Evolutionary conservation across 2,329 filamentous ascomycete species (phyloP), one percentile per base, ranked within the genome.

Genomic region (Arthrobotrys pseudoclavata): DNA sequence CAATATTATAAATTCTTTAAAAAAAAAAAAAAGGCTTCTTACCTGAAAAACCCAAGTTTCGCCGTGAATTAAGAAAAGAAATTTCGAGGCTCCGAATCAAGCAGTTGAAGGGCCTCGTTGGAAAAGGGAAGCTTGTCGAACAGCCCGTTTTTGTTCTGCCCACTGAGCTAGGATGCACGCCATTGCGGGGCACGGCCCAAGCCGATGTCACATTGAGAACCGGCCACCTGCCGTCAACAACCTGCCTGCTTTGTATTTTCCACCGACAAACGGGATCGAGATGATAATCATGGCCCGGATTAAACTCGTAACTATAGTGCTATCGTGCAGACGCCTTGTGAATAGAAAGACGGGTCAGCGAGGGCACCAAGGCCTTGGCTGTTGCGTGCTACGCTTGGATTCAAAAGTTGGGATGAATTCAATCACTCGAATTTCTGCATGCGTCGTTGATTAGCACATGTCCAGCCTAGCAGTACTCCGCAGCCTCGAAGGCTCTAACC

Each of bases 51-150:
- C n/a, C 12, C 13, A n/a, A 7, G n/a, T 42, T 42, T 42, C 6
- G 7, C n/a, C 15, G n/a, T 45, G n/a, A 24, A 50, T n/a, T 22
- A 50, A 24, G 12, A 40, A 18, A 57, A 45, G n/a, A 66, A 24
- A 37, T 13, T 37, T 26, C 42, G 69, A 67, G 37, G 50, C 69
- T 67, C 69, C 69, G 62, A 68, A 74, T 61, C n/a, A 45, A 74
- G 69, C 62, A 74, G 69, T 34, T 74, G 52, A 52, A 40, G 18
- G 29, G 55, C 15, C 47, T 50, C 12, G 60, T 66, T 60, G 18
- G 42, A 50, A 72, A 71, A 42, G 61, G 69, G 50, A 72, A 67
- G 69, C 69, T 68, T 67, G 55, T 67, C 42, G 53, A 34, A 34
- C 31, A 34, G 31, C n/a, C n/a, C n/a, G n/a, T n/a, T n/a, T n/a